Evolutionary conservation across 2,329 filamentous ascomycete genomes (phyloP).

Genomic region (Drechslerella dactyloides): DNA sequence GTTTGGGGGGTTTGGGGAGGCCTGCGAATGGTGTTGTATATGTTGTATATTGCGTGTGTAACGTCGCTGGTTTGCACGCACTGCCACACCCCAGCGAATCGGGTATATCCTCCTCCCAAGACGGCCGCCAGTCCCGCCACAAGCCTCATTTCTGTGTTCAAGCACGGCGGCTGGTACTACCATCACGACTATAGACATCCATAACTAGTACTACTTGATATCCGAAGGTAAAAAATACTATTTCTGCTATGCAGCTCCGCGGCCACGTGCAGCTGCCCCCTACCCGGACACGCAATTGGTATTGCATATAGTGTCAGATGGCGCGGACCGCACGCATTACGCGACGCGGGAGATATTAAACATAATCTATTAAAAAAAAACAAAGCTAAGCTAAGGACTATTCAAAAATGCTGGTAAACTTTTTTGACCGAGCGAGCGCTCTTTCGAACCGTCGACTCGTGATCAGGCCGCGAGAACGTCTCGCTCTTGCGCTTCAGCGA

Average conservation of each 20-base stretch:
- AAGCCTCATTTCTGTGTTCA: no score
- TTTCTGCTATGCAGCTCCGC: no score
- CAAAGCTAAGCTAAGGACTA: neutral
- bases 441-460: no score
- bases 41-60: conserved; percentile 39
- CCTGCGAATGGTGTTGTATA: conserved; percentile 18
- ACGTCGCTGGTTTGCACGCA: neutral
- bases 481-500: no score
- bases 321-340: neutral
- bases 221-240: neutral
- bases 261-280: neutral
- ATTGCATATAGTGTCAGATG: neutral
- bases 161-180: no score
- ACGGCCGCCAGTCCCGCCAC: no score
- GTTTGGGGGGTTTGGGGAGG: no score
- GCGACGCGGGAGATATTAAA: neutral
- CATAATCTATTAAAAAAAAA: neutral
- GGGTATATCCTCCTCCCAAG: no score
- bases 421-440: neutral
- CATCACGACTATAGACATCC: no score
- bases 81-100: no score
- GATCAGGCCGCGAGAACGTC: no score
- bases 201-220: neutral
- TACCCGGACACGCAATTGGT: neutral
- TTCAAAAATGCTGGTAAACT: conserved; percentile 9